A percentile compares a stretch with the other conserved stretches of the same genome.
These are phyloP conservation scores for Porcisia hertigi DNA, from an alignment of 208 protist species.

Conservation along the genomic window DNA sequence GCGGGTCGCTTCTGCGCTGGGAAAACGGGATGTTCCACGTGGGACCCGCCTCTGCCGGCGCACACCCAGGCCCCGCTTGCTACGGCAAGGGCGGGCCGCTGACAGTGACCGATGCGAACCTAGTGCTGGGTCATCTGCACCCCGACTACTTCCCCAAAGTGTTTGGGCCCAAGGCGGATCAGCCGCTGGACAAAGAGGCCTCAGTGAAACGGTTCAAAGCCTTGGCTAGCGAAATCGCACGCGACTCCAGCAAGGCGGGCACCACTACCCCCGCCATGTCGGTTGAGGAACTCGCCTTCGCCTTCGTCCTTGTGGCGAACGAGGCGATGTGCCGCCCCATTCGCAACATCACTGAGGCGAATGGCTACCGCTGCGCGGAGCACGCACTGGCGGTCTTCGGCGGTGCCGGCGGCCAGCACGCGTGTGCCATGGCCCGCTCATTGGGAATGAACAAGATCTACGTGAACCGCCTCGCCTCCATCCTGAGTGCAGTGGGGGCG, in stretches of 20 bases:
- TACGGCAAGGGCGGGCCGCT: constrained; percentile 94
- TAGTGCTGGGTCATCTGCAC: constrained; percentile 91
- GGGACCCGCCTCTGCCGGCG: constrained; percentile 92
- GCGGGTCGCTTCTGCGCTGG: constrained; percentile 93
- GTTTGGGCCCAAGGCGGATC: constrained; percentile 86
- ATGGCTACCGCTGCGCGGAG: constrained; percentile 81
- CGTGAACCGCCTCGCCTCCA: constrained; percentile 76
- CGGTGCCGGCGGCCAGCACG: constrained; percentile 94
- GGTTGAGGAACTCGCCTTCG: constrained; percentile 88
- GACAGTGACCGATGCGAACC: constrained; percentile 95
- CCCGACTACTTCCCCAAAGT: constrained; percentile 95
- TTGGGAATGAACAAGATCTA: constrained; percentile 84
- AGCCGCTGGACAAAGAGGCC: constrained; percentile 62
- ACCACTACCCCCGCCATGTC: constrained; percentile 32
- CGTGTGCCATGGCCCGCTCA: constrained; percentile 91
- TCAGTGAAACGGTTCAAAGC: constrained; percentile 58
- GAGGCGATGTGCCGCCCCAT: constrained; percentile 97
- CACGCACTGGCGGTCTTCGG: constrained; percentile 94
- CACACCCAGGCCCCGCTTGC: constrained; percentile 92
- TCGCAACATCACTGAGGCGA: constrained; percentile 90
- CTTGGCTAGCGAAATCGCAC: constrained; percentile 64
- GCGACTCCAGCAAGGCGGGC: constrained; percentile 14
- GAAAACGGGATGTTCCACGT: constrained; percentile 90
- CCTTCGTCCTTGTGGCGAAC: constrained; percentile 94
- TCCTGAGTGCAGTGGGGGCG: constrained; percentile 93